Conservation (phyloP, 208 protist genomes). For the Tritrichomonas foetus region DNA sequence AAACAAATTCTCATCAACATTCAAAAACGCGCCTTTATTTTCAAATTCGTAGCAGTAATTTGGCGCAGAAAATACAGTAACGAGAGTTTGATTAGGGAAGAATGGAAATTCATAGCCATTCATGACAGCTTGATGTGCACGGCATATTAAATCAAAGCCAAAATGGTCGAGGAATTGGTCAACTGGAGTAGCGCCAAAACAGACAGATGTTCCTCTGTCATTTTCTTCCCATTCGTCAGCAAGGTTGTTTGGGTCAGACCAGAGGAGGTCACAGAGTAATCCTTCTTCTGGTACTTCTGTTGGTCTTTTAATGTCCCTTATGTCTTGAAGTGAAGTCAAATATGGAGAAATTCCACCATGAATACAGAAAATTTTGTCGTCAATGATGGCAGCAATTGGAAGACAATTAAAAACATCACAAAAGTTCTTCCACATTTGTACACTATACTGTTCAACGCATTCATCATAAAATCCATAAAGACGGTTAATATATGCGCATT, state of each 20-base stretch:
- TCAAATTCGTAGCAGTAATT: slow-evolving; percentile 99
- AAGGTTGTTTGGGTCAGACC: slow-evolving; percentile 92
- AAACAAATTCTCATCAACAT: slow-evolving; percentile 62
- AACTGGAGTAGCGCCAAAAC: slow-evolving; percentile 94
- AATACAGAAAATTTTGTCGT: slow-evolving; percentile 98
- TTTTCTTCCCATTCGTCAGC: slow-evolving; percentile 90
- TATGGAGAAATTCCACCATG: slow-evolving; percentile 93
- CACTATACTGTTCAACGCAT: slow-evolving; percentile 92
- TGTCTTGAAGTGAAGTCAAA: slow-evolving; percentile 85
- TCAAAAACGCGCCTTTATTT: slow-evolving; percentile 93
- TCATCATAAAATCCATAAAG: slow-evolving; percentile 99
- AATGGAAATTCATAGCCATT: slow-evolving; percentile 84
- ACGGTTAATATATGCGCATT: slow-evolving; percentile 89
- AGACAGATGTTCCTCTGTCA: slow-evolving; percentile 92
- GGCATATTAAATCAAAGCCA: slow-evolving; percentile 96
- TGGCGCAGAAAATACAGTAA: slow-evolving; percentile 98
- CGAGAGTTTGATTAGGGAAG: slow-evolving; percentile 93
- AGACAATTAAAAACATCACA: slow-evolving; percentile 98
- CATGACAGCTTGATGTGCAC: slow-evolving; percentile 86
- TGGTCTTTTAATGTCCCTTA: slow-evolving; percentile 85
- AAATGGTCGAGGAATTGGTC: slow-evolving; percentile 92
- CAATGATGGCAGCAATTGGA: slow-evolving; percentile 93
- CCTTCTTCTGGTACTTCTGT: slow-evolving; percentile 74
- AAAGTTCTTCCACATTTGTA: slow-evolving; percentile 96
- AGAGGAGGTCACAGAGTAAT: slow-evolving; percentile 96